Evolutionary conservation across 1,284 basidiomycete genomes (phyloP).

Genomic region (Microstroma glucosiphilum): DNA sequence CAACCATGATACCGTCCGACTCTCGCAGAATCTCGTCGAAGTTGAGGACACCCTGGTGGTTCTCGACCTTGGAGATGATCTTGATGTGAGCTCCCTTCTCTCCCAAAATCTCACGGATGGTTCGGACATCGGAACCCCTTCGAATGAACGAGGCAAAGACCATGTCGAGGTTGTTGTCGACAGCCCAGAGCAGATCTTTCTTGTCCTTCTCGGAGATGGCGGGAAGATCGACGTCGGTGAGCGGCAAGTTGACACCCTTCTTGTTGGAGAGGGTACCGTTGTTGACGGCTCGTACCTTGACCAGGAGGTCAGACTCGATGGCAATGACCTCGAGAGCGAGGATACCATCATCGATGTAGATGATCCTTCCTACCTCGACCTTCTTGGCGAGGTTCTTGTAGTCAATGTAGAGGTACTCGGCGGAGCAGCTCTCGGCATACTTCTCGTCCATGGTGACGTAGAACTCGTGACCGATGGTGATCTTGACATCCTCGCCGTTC

Average conservation of each 20-base stretch:
- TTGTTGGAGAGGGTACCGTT: slow-evolving; percentile 87
- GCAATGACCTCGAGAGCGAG: slow-evolving; percentile 85
- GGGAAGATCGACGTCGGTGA: slow-evolving; percentile 94
- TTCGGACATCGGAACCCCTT: slow-evolving; percentile 40
- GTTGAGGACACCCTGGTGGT: slow-evolving; percentile 51
- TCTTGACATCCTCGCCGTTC: slow-evolving; percentile 75
- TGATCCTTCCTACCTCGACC: slow-evolving; percentile 86
- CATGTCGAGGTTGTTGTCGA: slow-evolving; percentile 97
- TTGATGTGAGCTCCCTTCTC: slow-evolving; percentile 49
- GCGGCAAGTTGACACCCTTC: slow-evolving; percentile 99
- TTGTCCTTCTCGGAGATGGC: slow-evolving; percentile 91
- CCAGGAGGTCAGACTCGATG: slow-evolving; percentile 55
- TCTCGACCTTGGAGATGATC: slow-evolving; percentile 51
- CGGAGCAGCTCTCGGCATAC: slow-evolving; percentile 76
- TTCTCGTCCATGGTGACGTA: slow-evolving; percentile 77
- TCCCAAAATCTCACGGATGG: slow-evolving; percentile 48
- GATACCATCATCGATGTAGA: slow-evolving; percentile 97
- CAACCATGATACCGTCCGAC: slow-evolving; percentile 51
- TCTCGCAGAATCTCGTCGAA: slow-evolving; percentile 51
- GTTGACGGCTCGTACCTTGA: slow-evolving; percentile 79
- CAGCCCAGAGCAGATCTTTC: slow-evolving; percentile 85
- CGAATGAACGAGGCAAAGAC: slow-evolving; percentile 52
- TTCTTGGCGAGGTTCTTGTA: slow-evolving; percentile 89
- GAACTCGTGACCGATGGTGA: slow-evolving; percentile 90
- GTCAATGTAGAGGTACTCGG: slow-evolving; percentile 55